Base-by-base conservation (phyloP, 768 basidiomycete genomes). In the Boletales sp. region DNA sequence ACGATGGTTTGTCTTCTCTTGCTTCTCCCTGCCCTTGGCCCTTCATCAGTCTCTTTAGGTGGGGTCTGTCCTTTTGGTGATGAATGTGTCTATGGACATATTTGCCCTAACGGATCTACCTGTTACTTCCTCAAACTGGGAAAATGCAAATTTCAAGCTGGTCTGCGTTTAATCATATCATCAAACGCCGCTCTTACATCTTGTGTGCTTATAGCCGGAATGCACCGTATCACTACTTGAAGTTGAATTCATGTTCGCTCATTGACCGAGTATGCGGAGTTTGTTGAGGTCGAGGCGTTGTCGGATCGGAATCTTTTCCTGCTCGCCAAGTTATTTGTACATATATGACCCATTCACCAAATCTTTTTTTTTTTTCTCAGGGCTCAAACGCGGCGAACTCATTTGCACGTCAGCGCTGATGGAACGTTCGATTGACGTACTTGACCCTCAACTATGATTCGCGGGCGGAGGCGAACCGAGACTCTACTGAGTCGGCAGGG, bases 71-170 rank as follows among this genome's bases (percentile, higher is more conserved):
- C 70, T 12, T 84, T 79, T 72, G 84, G 80, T 11, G 81, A 83
- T 40, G 72, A 73, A 4, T 86, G 84, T 60, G 79, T 76, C 34
- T 65, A 68, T 42, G 70, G 69, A 21, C 69, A 70, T 44, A 34
- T 52, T 19, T 70, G 69, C 21, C 69, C 67, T 70, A 78, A 69
- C 74, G 81, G 27, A 70, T 78, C 60, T 58, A 65, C 65, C 27
- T 86, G 84, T 60, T 75, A 76, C 51, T 70, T 71, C 61, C 66
- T 76, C 55, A 81, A 79, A 70, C 69, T 74, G 41, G 78, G 78
- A 17, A 77, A 69, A 48, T 86, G 84, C 65, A 84, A 80, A 63
- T 86, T 86, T 65, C 63, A 71, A 54, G 83, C 79, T 64, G 71
- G 84, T 85, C 53, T 52, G 72, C 72, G 40, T 51, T 55, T 30